Evolutionary conservation across 2,329 filamentous ascomycete genomes (phyloP), one percentile per base, ranked within the genome.

Genomic region (Helotiales sp.): DNA sequence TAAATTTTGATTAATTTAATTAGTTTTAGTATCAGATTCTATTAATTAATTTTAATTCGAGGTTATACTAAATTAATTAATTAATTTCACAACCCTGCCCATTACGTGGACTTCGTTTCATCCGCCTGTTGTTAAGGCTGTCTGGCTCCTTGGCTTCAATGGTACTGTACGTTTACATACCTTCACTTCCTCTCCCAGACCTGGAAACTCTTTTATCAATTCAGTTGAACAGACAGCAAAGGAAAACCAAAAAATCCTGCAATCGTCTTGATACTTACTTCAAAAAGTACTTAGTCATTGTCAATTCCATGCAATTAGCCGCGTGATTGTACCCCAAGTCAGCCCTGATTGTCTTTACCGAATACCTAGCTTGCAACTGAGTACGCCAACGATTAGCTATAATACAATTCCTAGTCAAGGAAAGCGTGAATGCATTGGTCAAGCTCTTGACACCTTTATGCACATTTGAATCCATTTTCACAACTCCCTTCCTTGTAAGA

Each of bases 31-130:
- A n/a, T n/a, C n/a, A n/a, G n/a, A n/a, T n/a, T n/a, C n/a, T n/a
- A n/a, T n/a, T n/a, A n/a, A n/a, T n/a, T n/a, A n/a, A n/a, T n/a
- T n/a, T n/a, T n/a, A n/a, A n/a, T n/a, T n/a, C n/a, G n/a, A n/a
- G n/a, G n/a, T n/a, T n/a, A n/a, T n/a, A n/a, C n/a, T n/a, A n/a
- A n/a, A n/a, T n/a, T n/a, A n/a, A n/a, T n/a, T n/a, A n/a, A 24
- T 57, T 5, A 52, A 52, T 3, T 6, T 32, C 54, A 40, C 30
- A 20, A 57, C 40, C 11, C 54, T 8, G 13, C 26, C 28, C 24
- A 15, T 57, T 57, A 37, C 54, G 54, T 57, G 54, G 20, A 37
- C 54, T 24, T 24, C 24, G 54, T 57, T 57, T 57, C 54, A 57
- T 57, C 54, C 32, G 30, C 54, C 20, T 57, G 24, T 4, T 24